Base-by-base conservation (phyloP, 2,329 filamentous ascomycete genomes). In the Plectosphaerella cucumerina region DNA sequence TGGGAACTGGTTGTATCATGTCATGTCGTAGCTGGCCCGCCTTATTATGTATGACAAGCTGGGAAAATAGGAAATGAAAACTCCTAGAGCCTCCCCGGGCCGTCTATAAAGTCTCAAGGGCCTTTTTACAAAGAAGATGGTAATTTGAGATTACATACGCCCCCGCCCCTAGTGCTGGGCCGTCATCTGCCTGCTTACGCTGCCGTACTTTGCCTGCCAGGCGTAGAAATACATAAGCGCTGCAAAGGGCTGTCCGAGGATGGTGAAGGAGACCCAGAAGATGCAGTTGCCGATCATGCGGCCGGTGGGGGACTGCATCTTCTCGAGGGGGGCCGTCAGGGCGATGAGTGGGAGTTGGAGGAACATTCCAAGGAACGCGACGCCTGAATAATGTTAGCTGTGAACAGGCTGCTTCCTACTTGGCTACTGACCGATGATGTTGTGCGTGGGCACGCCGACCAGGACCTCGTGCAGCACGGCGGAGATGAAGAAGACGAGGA, bases 131-230 rank as follows among this genome's bases (percentile, higher is more conserved):
- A 37, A 31, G 26, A 31, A 31, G 26, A 31, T 31, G 4, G n/a
- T n/a, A n/a, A n/a, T 31, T 31, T 31, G 8, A 11, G 12, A 31
- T 10, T 31, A 31, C 12, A 11, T 31, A 31, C 26, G 26, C 26
- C 26, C 26, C 26, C 10, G 6, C 12, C 39, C 4, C 10, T 20
- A 20, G 17, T 21, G n/a, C 39, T 18, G 39, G 11, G 35, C 15
- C 14, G 18, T 42, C 39, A 18, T 54, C 48, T 66, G 64, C 58
- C 71, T 75, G 58, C 81, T 89, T 20, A 92, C 86, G 61, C 86
- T 91, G 12, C 94, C 94, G 65, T 96, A 97, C 73, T 97, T 97
- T 50, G 90, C 90, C 71, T 97, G 93, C 93, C 94, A 99, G 1
- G 92, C 92, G 66, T 97, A 97, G 68, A 97, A 99, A 68, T 99